These are phyloP conservation scores for Pseudocercospora fuligena DNA, from an alignment of 2,329 filamentous ascomycete genomes.

Conservation along the genomic window DNA sequence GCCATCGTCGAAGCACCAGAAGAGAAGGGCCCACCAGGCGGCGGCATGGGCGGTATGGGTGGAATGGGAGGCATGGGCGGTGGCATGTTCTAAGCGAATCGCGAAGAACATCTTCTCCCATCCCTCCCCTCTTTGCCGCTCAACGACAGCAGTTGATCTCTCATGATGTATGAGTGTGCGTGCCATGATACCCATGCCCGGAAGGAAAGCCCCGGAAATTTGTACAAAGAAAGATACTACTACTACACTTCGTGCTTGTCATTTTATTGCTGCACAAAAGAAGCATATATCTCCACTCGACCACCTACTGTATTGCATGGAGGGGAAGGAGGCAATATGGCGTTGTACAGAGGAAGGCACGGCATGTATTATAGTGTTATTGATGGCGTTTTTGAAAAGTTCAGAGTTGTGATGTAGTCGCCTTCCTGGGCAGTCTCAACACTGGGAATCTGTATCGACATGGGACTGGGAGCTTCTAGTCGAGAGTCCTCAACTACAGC, in stretches of 20 bases:
- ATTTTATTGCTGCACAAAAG: slow-evolving; percentile 11
- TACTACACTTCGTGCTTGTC: slow-evolving; percentile 22
- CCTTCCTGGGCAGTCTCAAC: not conserved
- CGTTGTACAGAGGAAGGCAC: slow-evolving; percentile 10
- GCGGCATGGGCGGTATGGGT: slow-evolving; percentile 58
- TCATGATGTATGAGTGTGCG: slow-evolving; percentile 25
- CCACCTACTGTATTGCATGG: slow-evolving; percentile 18
- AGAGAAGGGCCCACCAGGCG: slow-evolving; percentile 72
- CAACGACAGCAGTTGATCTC: slow-evolving; percentile 22
- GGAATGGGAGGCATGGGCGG: slow-evolving; percentile 66
- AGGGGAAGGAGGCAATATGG: slow-evolving; percentile 10
- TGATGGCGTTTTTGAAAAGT: slow-evolving; percentile 21
- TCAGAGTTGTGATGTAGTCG: not conserved
- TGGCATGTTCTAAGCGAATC: slow-evolving; percentile 38
- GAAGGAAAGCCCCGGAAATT: slow-evolving; percentile 10
- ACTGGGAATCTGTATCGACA: no score
- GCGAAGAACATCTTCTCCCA: not conserved
- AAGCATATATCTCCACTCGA: slow-evolving; percentile 23
- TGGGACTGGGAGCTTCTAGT: no score
- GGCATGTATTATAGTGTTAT: slow-evolving; percentile 22
- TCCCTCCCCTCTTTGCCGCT: not conserved
- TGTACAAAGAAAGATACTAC: slow-evolving; percentile 21
- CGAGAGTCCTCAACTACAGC: not conserved
- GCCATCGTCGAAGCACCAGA: slow-evolving; percentile 95
- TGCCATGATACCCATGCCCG: slow-evolving; percentile 26